A percentile compares a stretch with the other conserved stretches of the same genome.
Conservation (phyloP, 169 alveolate species). For the Toxoplasma gondii region DNA sequence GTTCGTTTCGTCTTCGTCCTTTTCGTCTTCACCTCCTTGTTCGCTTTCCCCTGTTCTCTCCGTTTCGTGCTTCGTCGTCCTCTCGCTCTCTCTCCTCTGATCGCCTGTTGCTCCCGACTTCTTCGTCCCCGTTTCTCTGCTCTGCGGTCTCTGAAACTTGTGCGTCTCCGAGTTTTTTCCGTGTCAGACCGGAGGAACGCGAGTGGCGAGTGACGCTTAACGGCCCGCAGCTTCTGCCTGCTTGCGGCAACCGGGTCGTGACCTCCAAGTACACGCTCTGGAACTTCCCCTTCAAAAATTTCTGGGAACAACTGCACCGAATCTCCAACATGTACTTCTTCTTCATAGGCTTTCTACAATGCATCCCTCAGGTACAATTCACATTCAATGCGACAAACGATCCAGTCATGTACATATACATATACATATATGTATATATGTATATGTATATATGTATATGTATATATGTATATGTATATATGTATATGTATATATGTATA, state of each 20-base stretch:
- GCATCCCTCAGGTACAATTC: slow-evolving; percentile 39
- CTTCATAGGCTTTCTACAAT: slow-evolving; percentile 40
- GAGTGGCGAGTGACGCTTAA: slow-evolving; percentile 19
- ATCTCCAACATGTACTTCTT: slow-evolving; percentile 45
- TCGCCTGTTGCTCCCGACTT: background rate
- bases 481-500: too few species aligned
- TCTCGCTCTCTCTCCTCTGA: background rate
- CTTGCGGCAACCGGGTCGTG: slow-evolving; percentile 20
- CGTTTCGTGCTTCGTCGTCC: background rate
- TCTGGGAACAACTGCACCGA: slow-evolving; percentile 55
- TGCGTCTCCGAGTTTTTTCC: background rate
- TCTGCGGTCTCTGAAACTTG: too few species aligned
- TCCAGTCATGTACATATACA: too few species aligned
- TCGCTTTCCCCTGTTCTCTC: background rate
- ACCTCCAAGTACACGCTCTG: slow-evolving; percentile 37
- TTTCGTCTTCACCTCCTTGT: background rate
- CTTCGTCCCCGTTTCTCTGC: background rate
- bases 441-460: too few species aligned
- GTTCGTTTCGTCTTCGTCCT: background rate
- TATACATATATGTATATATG: too few species aligned
- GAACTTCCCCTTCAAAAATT: slow-evolving; percentile 50
- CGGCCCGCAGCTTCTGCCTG: background rate
- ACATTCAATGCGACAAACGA: background rate
- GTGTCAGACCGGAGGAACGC: background rate
- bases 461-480: too few species aligned